A percentile compares a stretch with the other conserved stretches of the same genome.
phyloP scores from a whole-genome alignment of 106 monocot genomes.

The Phalaenopsis aphrodite region DNA sequence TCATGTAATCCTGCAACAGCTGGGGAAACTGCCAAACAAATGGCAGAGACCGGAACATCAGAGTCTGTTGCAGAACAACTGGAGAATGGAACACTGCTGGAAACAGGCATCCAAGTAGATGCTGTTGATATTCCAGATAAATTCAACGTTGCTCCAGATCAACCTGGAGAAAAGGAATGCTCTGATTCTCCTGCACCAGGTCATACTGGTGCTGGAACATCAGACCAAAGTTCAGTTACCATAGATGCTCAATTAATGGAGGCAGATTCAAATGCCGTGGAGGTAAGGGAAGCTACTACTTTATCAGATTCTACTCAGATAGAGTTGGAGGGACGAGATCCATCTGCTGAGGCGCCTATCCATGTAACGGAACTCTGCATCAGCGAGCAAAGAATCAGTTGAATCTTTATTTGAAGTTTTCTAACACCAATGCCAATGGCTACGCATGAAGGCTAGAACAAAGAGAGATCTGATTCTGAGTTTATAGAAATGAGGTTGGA shows the following conservation, averaged over 20 bases:
- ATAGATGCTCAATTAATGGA: neutral
- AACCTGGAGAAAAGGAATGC: neutral
- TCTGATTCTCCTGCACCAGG: neutral
- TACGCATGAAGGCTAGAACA: neutral
- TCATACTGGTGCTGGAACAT: neutral
- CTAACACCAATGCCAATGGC: neutral
- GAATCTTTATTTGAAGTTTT: neutral
- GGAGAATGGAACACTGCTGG: neutral
- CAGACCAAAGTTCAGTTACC: neutral
- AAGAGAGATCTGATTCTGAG: neutral
- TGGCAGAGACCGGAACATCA: neutral
- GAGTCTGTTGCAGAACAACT: neutral
- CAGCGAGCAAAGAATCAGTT: neutral
- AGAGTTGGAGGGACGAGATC: neutral
- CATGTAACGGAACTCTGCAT: neutral
- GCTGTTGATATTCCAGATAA: neutral
- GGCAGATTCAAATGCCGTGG: too few species aligned
- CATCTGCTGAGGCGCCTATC: neutral
- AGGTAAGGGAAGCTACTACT: neutral
- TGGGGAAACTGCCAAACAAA: neutral
- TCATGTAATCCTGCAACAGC: too few species aligned
- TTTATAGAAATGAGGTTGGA: neutral
- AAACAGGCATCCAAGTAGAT: too few species aligned
- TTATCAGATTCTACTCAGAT: neutral
- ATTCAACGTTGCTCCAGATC: neutral